Evolutionary conservation across 164 flowering plant genomes (phyloP).

Genomic region (Brasenia schreberi): DNA sequence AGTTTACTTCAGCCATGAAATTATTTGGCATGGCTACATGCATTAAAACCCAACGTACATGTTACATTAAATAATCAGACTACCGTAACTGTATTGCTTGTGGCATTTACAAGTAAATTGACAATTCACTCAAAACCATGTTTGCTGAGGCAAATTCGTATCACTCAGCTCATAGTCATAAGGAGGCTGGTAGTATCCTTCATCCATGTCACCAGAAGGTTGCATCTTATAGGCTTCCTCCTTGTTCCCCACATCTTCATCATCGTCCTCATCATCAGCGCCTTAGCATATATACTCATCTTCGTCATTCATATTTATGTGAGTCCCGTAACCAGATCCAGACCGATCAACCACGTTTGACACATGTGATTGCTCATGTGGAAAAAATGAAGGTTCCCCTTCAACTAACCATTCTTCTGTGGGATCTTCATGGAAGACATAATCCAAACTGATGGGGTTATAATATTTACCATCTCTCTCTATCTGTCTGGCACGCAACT

Average conservation of each 20-base stretch:
- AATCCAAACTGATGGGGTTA: constrained; percentile 1
- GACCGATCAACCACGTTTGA: not conserved
- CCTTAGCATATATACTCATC: not conserved
- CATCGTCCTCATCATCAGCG: not conserved
- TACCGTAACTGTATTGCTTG: too few relatives aligned
- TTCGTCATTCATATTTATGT: not conserved
- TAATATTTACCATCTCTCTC: not conserved
- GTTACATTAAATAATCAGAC: too few relatives aligned
- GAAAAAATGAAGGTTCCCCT: not conserved
- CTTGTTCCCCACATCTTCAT: not conserved
- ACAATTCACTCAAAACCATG: not conserved
- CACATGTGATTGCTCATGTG: not conserved
- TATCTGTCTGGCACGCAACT: constrained; percentile 15
- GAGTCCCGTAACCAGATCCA: not conserved
- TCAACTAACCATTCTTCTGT: constrained; percentile 1
- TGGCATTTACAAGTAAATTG: too few relatives aligned
- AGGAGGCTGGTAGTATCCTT: not conserved
- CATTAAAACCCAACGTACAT: too few relatives aligned
- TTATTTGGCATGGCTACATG: too few relatives aligned
- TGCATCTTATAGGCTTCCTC: not conserved
- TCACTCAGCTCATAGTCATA: not conserved
- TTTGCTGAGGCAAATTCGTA: not conserved
- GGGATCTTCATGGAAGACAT: constrained; percentile 2
- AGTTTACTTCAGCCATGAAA: too few relatives aligned
- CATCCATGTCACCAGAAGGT: not conserved